Base-by-base conservation (phyloP, 768 basidiomycete genomes). In the Pholiota conissans region DNA sequence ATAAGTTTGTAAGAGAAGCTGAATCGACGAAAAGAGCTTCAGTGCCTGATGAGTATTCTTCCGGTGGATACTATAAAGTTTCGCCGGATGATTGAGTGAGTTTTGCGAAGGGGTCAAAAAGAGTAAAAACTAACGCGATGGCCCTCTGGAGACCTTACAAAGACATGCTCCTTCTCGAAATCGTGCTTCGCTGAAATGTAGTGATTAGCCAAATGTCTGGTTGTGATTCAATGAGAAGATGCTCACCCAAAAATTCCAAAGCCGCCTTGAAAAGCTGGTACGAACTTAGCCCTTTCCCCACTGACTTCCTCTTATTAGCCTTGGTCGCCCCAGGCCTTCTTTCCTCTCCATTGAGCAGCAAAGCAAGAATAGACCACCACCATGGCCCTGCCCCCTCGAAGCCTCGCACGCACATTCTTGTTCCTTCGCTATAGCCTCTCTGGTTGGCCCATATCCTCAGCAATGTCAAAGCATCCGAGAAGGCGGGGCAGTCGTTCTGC, bases 371-470 rank as follows among this genome's bases (percentile, higher is more conserved):
- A 0, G 80, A 81, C 45, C 74, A 73, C 92, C 92, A 94, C 82
- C 79, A 89, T 3, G 77, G 67, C 0, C 90, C 90, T 22, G 79
- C 75, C 6, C 79, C 80, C 65, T 85, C 89, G 66, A 88, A 95
- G 14, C 91, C 91, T 14, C 80, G 76, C 3, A 91, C 75, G 63
- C 84, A 87, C 59, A 83, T 66, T 39, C 76, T 72, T 3, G 73
- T 69, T 10, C 87, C 84, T 59, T 80, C 78, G 2, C 84, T 80
- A 62, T 88, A 94, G 0, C 93, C 93, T 39, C 95, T 79, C 63
- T 95, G 90, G 49, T 87, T 85, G 1, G 91, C 92, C 97, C 97
- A 99, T 14, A 95, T 82, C 9, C 93, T 83, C 14, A 98, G 82
- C 0, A 98, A 77, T 0, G 89, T 79, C 8, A 93, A 69, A 0